Base-by-base conservation (phyloP, 495 filamentous ascomycete species). In the Jackrogersella minutella region DNA sequence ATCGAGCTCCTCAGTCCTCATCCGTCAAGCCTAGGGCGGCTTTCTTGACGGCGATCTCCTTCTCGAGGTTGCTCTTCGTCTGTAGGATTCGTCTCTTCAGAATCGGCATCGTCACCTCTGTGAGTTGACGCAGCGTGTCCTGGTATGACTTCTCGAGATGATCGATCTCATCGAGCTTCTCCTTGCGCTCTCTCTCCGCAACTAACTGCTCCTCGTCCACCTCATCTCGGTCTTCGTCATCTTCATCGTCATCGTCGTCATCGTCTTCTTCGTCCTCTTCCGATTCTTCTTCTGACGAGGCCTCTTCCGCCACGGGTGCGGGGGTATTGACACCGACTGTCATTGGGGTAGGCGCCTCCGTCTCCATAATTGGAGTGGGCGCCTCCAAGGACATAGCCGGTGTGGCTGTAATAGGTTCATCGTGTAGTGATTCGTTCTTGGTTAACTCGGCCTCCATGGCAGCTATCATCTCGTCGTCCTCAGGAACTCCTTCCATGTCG, bases 21-120 rank as follows among this genome's bases (percentile, higher is more conserved):
- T 75, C 79, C 10, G 70, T 76, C 49, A 82, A 71, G 9, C 80
- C 80, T 37, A 86, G 76, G 4, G 82, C 76, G 5, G 80, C 78
- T 74, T 78, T 81, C 77, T 90, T 90, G 34, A 90, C 73, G 41
- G 79, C 75, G 30, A 88, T 79, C 71, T 90, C 86, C 33, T 80
- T 84, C 69, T 79, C 77, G 49, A 87, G 82, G 61, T 78, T 86
- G n/a, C 72, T 74, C 64, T 80, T 76, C 26, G 47, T 64, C 4
- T 33, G 31, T 14, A 64, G 41, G 5, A 88, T 63, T 11, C 86
- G 78, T 68, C 79, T 80, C 70, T 77, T 81, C 68, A 90, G 72
- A 54, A 88, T 77, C 8, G 75, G 73, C 59, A 82, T 83, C 1
- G 53, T 69, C 37, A 79, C 72, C 7, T 60, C 65, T 16, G 71